These are phyloP conservation scores for Amanita pallidorosea DNA, from an alignment of 768 basidiomycete genomes.

Conservation along the genomic window DNA sequence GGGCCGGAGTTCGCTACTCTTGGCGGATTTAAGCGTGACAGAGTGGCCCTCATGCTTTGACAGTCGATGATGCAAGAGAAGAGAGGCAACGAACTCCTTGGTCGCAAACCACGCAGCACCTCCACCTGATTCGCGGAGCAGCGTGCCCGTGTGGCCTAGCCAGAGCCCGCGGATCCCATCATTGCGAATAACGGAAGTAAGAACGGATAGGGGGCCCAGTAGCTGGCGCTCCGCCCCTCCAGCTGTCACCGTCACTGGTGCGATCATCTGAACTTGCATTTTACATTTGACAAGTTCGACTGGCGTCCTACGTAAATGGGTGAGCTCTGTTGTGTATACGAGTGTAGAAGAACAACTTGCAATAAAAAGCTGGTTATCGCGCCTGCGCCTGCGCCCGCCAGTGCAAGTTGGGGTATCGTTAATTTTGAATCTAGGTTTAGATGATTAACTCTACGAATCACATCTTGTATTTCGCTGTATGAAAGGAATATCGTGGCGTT, in stretches of 20 bases:
- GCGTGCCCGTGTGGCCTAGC: conserved; percentile 79
- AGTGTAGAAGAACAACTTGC: conserved; percentile 31
- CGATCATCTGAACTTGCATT: conserved; percentile 26
- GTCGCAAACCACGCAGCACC: conserved; percentile 80
- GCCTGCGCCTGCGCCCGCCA: conserved; percentile 85
- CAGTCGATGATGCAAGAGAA: conserved; percentile 42
- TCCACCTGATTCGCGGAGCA: conserved; percentile 83
- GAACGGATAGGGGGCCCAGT: conserved; percentile 17
- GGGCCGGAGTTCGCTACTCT: conserved; percentile 27
- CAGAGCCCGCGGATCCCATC: conserved; percentile 64
- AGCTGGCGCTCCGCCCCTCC: conserved; percentile 11
- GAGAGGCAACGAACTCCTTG: conserved; percentile 65
- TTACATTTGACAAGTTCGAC: conserved; percentile 29
- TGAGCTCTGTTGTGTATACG: not conserved
- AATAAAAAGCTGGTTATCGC: conserved; percentile 80
- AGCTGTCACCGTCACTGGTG: conserved; percentile 6
- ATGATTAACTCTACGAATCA: conserved; percentile 34
- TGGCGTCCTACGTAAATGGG: conserved; percentile 16
- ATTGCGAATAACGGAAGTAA: conserved; percentile 17
- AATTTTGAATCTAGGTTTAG: conserved; percentile 32
- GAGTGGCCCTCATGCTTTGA: conserved; percentile 9
- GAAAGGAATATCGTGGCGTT: conserved; percentile 85
- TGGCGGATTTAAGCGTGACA: conserved; percentile 6
- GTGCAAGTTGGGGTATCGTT: conserved; percentile 55
- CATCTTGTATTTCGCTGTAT: conserved; percentile 69